A percentile compares a stretch with the other conserved stretches of the same genome.
phyloP scores from a whole-genome alignment of 169 alveolate species.

The Cryptosporidium ubiquitum region DNA sequence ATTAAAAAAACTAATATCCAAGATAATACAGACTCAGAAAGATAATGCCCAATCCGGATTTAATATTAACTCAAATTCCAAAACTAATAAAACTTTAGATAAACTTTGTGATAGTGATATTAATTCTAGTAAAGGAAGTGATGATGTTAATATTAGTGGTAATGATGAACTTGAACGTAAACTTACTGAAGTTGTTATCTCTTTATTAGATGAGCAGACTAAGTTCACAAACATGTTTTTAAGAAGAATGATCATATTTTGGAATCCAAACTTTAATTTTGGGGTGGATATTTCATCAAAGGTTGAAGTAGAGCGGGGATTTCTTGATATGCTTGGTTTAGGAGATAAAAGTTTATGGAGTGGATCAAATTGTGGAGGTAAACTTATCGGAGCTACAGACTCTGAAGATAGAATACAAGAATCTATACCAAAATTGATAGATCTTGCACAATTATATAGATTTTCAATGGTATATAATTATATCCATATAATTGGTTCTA shows the following conservation, averaged over 20 bases:
- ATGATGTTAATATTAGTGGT: background rate
- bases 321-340: conserved; percentile 66
- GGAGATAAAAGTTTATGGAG: conserved; percentile 48
- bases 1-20: background rate
- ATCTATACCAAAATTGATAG: conserved; percentile 12
- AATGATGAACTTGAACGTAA: conserved; percentile 6
- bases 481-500: conserved; percentile 27
- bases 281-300: conserved; percentile 65
- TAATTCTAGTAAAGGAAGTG: background rate
- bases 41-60: background rate
- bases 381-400: conserved; percentile 8
- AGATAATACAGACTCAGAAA: background rate
- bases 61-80: background rate
- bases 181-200: background rate
- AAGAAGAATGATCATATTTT: conserved; percentile 14
- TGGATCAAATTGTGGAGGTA: conserved; percentile 36
- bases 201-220: conserved; percentile 18
- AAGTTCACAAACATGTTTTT: conserved; percentile 1
- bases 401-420: background rate
- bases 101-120: background rate
- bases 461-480: conserved; percentile 33
- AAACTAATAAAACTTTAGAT: background rate
- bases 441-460: conserved; percentile 14
- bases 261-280: conserved; percentile 40
- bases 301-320: background rate